These are phyloP conservation scores for Trifolium pratense DNA, from an alignment of 306 rosid species.

Conservation along the genomic window DNA sequence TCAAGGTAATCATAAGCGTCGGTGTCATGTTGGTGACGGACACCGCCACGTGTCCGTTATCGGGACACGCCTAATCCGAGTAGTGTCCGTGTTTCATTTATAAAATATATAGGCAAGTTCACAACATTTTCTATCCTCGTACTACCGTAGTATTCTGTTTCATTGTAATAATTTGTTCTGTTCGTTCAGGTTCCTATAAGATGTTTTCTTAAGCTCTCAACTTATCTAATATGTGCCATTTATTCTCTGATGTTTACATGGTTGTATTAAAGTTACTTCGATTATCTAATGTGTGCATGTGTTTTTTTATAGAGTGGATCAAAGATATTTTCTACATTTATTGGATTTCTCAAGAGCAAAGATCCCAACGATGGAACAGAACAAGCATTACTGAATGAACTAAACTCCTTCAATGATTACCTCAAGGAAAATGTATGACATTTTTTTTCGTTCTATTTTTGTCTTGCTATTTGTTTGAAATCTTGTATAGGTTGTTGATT, in stretches of 20 bases:
- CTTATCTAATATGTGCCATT: background rate
- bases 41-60: too few species aligned
- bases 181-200: conserved; percentile 63
- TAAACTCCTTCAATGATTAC: conserved; percentile 74
- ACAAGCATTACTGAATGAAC: conserved; percentile 76
- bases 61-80: too few species aligned
- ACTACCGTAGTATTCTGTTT: conserved; percentile 14
- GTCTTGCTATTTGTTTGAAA: conserved; percentile 11
- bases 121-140: too few species aligned
- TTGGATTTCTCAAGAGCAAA: conserved; percentile 94
- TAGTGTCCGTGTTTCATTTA: too few species aligned
- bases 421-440: conserved; percentile 81
- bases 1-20: too few species aligned
- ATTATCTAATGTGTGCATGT: background rate
- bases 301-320: conserved; percentile 67
- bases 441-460: conserved; percentile 31
- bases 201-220: too few species aligned
- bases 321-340: conserved; percentile 88
- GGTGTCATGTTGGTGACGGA: too few species aligned
- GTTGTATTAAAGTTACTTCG: conserved; percentile 11
- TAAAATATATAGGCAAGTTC: too few species aligned
- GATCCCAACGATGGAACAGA: conserved; percentile 86
- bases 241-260: conserved; percentile 5
- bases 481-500: conserved; percentile 22
- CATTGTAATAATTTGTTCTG: conserved; percentile 28